A percentile compares a stretch with the other conserved stretches of the same genome.
Conservation (phyloP, 2,329 filamentous ascomycete species). For the Emergomyces pasteurianus region DNA sequence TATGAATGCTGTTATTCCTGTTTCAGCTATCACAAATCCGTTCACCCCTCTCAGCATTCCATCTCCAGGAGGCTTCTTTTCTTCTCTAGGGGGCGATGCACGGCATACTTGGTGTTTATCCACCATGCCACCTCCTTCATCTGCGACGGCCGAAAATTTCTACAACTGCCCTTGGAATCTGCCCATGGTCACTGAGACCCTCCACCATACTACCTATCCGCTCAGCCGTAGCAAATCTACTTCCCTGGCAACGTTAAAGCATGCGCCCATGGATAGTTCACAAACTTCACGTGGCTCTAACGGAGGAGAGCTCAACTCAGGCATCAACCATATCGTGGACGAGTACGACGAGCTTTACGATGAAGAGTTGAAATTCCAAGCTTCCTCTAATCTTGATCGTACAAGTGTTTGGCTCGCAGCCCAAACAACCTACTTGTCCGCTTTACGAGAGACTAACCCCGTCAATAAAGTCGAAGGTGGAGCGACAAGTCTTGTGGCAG, state of each 20-base stretch:
- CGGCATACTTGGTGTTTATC: conserved; percentile 71
- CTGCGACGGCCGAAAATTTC: conserved; percentile 83
- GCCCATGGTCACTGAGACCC: conserved; percentile 12
- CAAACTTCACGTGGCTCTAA: neutral
- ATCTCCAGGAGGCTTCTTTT: conserved; percentile 86
- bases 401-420: conserved; percentile 78
- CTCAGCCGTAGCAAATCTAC: neutral
- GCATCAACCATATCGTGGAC: conserved; percentile 48
- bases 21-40: conserved; percentile 50
- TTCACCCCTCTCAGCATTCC: conserved; percentile 78
- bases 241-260: neutral
- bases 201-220: neutral
- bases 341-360: conserved; percentile 68
- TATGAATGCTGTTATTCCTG: conserved; percentile 35
- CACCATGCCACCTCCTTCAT: conserved; percentile 55
- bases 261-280: neutral
- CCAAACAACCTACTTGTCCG: conserved; percentile 64
- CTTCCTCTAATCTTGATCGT: conserved; percentile 65
- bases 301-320: neutral
- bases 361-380: conserved; percentile 57
- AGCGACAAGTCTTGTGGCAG: conserved; percentile 9
- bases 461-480: conserved; percentile 32
- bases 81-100: conserved; percentile 61
- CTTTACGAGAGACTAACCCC: conserved; percentile 47
- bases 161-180: conserved; percentile 71